A percentile compares a stretch with the other conserved stretches of the same genome.
Conservation (phyloP, 2,329 filamentous ascomycete species). For the Aspergillus calidoustus region DNA sequence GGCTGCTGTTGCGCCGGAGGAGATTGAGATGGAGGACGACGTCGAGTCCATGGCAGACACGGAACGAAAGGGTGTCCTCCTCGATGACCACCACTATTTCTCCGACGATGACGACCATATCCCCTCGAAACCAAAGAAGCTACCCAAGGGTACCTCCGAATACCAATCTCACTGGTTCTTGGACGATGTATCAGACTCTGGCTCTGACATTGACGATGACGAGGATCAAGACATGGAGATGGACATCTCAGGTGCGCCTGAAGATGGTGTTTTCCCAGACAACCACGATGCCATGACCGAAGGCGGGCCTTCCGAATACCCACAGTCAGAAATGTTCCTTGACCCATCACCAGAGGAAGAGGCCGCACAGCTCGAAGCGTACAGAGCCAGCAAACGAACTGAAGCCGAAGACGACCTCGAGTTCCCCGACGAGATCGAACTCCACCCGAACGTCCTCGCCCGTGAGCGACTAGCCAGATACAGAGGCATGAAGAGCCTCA, state of each 20-base stretch:
- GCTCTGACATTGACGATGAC: conserved; percentile 77
- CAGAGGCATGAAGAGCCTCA: conserved; percentile 87
- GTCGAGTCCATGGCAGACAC: conserved; percentile 58
- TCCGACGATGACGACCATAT: conserved; percentile 77
- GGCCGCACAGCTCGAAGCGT: conserved; percentile 78
- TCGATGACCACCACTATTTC: conserved; percentile 98
- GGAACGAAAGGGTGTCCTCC: conserved; percentile 80
- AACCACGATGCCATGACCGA: conserved; percentile 68
- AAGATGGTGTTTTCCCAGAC: conserved; percentile 74
- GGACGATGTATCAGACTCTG: conserved; percentile 78
- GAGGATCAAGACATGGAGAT: conserved; percentile 59
- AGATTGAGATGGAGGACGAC: conserved; percentile 75
- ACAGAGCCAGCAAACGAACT: conserved; percentile 74
- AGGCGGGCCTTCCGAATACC: conserved; percentile 82
- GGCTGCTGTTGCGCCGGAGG: conserved; percentile 83
- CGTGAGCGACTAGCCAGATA: conserved; percentile 85
- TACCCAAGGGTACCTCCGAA: conserved; percentile 89
- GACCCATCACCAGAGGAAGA: conserved; percentile 82
- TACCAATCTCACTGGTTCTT: conserved; percentile 97
- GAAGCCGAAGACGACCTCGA: conserved; percentile 90
- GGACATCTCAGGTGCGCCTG: conserved; percentile 67
- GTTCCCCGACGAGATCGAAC: conserved; percentile 96
- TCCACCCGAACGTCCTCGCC: conserved; percentile 84
- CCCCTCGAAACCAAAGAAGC: conserved; percentile 67
- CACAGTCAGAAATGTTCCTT: conserved; percentile 89